A percentile compares a stretch with the other conserved stretches of the same genome.
These are phyloP conservation scores for Urochloa ruziziensis DNA, from an alignment of 176 grass and related monocot genomes.

Conservation along the genomic window DNA sequence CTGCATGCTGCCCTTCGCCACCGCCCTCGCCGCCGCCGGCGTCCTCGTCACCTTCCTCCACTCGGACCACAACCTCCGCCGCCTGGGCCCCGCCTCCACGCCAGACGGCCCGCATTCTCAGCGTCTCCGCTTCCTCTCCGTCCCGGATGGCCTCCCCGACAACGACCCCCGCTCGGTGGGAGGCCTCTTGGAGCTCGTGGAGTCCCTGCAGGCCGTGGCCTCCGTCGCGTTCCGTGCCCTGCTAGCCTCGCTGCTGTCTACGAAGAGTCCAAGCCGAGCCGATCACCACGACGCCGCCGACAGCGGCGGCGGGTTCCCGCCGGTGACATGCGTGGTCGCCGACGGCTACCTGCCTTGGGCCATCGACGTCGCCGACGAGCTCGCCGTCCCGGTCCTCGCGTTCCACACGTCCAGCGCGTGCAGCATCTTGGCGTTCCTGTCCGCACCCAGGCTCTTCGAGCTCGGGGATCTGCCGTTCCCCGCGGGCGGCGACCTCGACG, in stretches of 20 bases:
- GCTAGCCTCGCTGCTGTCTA: not conserved
- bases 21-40: constrained; percentile 27
- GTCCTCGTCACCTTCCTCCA: constrained; percentile 53
- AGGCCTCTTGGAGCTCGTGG: not conserved
- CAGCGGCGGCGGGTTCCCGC: constrained; percentile 6
- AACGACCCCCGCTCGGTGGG: constrained; percentile 29
- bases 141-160: constrained; percentile 50
- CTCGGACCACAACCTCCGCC: constrained; percentile 32
- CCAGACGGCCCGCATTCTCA: not conserved
- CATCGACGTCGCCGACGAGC: constrained; percentile 38
- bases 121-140: constrained; percentile 42
- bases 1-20: constrained; percentile 46
- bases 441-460: constrained; percentile 7
- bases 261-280: not conserved
- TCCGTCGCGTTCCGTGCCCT: constrained; percentile 9
- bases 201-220: constrained; percentile 4
- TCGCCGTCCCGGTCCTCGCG: constrained; percentile 43
- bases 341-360: constrained; percentile 28
- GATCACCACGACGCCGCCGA: no score
- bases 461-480: constrained; percentile 16
- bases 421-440: constrained; percentile 22
- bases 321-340: constrained; percentile 39
- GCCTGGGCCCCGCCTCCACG: not conserved
- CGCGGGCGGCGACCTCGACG: constrained; percentile 17
- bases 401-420: constrained; percentile 46